Evolutionary conservation across 106 monocot species (phyloP).

Genomic region (Phalaenopsis equestris): DNA sequence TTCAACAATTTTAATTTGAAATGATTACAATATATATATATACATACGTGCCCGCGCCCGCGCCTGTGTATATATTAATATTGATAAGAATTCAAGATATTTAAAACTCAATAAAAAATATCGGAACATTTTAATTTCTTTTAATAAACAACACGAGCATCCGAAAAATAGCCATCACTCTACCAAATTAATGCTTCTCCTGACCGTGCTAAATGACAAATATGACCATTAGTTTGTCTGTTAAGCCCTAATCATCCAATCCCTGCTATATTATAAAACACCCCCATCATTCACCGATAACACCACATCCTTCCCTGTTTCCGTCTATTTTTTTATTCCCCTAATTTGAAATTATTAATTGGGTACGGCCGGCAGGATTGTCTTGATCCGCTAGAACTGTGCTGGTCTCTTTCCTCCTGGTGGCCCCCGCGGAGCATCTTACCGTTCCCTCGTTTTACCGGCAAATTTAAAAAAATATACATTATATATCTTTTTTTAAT

Average conservation of each 20-base stretch:
- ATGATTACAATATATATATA: too few relatives aligned
- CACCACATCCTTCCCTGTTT: not conserved
- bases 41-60: too few relatives aligned
- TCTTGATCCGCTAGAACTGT: not conserved
- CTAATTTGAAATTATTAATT: not conserved
- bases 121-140: too few relatives aligned
- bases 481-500: not conserved
- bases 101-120: too few relatives aligned
- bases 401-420: not conserved
- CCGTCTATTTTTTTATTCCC: not conserved
- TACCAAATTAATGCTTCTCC: too few relatives aligned
- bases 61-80: too few relatives aligned
- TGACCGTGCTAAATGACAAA: not conserved
- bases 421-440: too few relatives aligned
- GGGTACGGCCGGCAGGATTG: not conserved
- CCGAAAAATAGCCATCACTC: too few relatives aligned
- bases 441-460: not conserved
- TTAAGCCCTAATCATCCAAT: not conserved
- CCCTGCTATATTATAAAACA: too few relatives aligned
- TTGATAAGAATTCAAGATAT: too few relatives aligned
- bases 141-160: too few relatives aligned
- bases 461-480: not conserved
- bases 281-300: not conserved
- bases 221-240: not conserved
- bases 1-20: too few relatives aligned